Evolutionary conservation across 495 filamentous ascomycete genomes (phyloP).

Genomic region (Staphylotrichum longicolle): DNA sequence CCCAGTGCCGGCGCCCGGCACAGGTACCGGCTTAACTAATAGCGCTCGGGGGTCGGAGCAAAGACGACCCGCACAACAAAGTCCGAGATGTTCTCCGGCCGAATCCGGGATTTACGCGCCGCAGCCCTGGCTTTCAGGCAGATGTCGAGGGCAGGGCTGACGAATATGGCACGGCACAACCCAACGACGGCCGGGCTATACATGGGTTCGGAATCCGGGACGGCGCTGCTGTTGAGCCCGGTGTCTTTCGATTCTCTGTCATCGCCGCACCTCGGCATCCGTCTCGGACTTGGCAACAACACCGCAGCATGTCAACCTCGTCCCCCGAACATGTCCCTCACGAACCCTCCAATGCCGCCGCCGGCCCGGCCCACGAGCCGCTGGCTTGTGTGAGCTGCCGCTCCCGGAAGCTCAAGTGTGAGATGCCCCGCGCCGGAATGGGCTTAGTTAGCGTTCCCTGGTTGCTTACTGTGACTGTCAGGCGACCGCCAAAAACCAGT

Average conservation of each 20-base stretch:
- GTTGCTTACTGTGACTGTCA: conserved; percentile 22
- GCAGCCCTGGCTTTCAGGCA: conserved; percentile 21
- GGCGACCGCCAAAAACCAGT: conserved; percentile 62
- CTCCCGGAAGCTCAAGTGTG: conserved; percentile 61
- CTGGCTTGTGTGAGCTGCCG: conserved; percentile 59
- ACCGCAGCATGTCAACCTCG: conserved; percentile 21
- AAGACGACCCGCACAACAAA: conserved; percentile 29
- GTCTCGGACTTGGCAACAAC: conserved; percentile 13
- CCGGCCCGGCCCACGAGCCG: conserved; percentile 27
- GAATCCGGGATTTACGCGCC: conserved; percentile 12
- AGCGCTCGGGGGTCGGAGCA: conserved; percentile 32
- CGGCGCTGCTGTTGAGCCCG: conserved; percentile 10
- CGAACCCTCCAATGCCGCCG: conserved; percentile 8
- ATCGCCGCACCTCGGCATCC: conserved; percentile 18
- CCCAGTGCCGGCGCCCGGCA: too few relatives aligned
- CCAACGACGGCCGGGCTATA: conserved; percentile 14
- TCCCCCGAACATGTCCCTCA: conserved; percentile 20
- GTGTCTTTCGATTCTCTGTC: conserved; percentile 12
- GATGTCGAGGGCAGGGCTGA: conserved; percentile 13
- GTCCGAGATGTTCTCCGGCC: conserved; percentile 22
- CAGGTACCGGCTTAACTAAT: conserved; percentile 23
- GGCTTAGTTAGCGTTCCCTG: background rate
- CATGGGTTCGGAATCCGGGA: conserved; percentile 20
- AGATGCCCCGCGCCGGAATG: conserved; percentile 10
- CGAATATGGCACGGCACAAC: conserved; percentile 6